Percentiles rank a stretch among this genome's conserved stretches.
Conservation (phyloP, 73 alveolate genomes). For the Tetrahymena thermophila region DNA sequence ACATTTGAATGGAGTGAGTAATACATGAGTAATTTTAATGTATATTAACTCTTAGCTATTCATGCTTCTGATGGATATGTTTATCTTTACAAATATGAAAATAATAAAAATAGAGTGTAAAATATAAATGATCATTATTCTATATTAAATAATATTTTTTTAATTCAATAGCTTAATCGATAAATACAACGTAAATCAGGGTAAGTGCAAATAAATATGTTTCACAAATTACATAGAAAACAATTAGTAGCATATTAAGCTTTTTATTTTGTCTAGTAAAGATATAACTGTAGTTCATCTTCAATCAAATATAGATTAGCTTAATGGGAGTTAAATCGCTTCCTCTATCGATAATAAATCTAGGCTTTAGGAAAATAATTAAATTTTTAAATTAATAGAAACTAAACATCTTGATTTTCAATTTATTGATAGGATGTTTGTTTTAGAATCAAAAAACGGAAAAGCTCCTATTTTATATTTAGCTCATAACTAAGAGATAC, state of each 20-base stretch:
- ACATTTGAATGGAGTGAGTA: neutral
- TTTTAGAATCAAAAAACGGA: neutral
- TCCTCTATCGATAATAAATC: neutral
- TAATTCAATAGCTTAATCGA: neutral
- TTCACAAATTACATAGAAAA: neutral
- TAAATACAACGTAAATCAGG: neutral
- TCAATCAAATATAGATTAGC: neutral
- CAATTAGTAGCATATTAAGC: neutral
- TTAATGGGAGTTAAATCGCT: neutral
- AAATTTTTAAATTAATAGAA: neutral
- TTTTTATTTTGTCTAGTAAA: neutral
- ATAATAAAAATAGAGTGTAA: neutral
- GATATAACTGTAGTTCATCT: neutral
- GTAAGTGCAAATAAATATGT: neutral
- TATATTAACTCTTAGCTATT: neutral
- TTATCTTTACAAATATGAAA: neutral
- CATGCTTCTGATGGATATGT: neutral
- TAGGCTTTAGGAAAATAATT: neutral
- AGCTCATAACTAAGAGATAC: neutral
- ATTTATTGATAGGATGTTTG: neutral
- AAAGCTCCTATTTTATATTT: neutral
- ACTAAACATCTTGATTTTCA: neutral
- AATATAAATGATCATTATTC: neutral
- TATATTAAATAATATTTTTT: neutral
- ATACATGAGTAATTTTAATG: neutral